Conservation (phyloP, 306 rosid genomes). For the Carpinus viminea region DNA sequence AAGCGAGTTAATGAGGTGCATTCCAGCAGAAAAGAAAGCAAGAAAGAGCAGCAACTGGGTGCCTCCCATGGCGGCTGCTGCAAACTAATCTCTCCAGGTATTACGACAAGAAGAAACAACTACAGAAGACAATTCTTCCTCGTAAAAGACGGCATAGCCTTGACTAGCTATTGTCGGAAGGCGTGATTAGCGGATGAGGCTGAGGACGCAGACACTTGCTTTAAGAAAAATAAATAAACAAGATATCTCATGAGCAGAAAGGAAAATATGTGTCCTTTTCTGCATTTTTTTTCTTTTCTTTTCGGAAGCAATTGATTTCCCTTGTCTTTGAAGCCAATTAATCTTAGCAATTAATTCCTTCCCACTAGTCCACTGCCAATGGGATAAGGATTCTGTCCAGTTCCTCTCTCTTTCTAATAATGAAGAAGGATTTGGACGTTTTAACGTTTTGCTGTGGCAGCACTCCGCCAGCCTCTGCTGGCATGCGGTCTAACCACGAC, state of each 20-base stretch:
- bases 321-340: slow-evolving; percentile 58
- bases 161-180: not conserved
- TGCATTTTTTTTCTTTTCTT: slow-evolving; percentile 17
- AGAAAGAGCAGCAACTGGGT: slow-evolving; percentile 43
- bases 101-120: slow-evolving; percentile 5
- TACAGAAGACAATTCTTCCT: not conserved
- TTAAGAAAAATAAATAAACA: not conserved
- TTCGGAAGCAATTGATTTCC: slow-evolving; percentile 27
- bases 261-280: slow-evolving; percentile 23
- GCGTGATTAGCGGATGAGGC: slow-evolving; percentile 4
- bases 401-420: slow-evolving; percentile 6
- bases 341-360: slow-evolving; percentile 3
- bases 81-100: not conserved
- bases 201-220: slow-evolving; percentile 19
- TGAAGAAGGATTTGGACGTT: slow-evolving; percentile 22
- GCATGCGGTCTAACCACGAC: not conserved
- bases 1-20: slow-evolving; percentile 39
- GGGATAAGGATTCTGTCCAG: not conserved
- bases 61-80: slow-evolving; percentile 35
- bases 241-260: not conserved
- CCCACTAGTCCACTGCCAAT: slow-evolving; percentile 5
- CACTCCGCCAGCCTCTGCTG: not conserved
- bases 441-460: not conserved
- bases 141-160: slow-evolving; percentile 20
- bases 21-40: slow-evolving; percentile 48